These are phyloP conservation scores for Soucietia sequanensis DNA, from an alignment of 805 yeast genomes.

Conservation along the genomic window DNA sequence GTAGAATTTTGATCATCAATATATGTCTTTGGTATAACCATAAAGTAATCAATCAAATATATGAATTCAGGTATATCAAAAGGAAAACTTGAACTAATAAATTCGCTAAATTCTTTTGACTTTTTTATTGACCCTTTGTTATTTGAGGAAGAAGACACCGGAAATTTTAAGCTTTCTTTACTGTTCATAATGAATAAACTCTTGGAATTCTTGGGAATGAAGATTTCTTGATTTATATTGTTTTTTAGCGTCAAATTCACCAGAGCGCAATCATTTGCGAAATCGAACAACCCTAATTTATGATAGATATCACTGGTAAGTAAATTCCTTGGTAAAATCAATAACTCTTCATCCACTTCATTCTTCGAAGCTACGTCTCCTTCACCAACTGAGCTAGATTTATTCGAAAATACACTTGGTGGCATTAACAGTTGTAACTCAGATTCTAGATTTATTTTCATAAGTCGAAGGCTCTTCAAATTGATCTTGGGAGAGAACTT, in stretches of 20 bases:
- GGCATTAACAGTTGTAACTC: slow-evolving; percentile 12
- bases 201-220: slow-evolving; percentile 32
- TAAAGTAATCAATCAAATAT: slow-evolving; percentile 34
- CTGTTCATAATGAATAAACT: slow-evolving; percentile 41
- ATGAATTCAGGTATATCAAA: slow-evolving; percentile 36
- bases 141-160: slow-evolving; percentile 4
- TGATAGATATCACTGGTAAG: slow-evolving; percentile 16
- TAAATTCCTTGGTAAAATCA: slow-evolving; percentile 24
- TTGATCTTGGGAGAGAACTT: too few relatives aligned
- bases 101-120: slow-evolving; percentile 16
- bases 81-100: slow-evolving; percentile 33
- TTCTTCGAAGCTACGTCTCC: not conserved
- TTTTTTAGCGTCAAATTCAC: too few relatives aligned
- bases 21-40: slow-evolving; percentile 34
- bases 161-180: slow-evolving; percentile 12
- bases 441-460: slow-evolving; percentile 8
- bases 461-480: slow-evolving; percentile 8
- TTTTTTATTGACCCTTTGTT: slow-evolving; percentile 6
- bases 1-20: too few relatives aligned
- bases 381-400: not conserved
- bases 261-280: too few relatives aligned
- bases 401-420: not conserved
- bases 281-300: slow-evolving; percentile 24
- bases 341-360: slow-evolving; percentile 13
- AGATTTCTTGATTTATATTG: slow-evolving; percentile 14